phyloP scores from a whole-genome alignment of 1,284 basidiomycete genomes.

The Trametes pubescens region DNA sequence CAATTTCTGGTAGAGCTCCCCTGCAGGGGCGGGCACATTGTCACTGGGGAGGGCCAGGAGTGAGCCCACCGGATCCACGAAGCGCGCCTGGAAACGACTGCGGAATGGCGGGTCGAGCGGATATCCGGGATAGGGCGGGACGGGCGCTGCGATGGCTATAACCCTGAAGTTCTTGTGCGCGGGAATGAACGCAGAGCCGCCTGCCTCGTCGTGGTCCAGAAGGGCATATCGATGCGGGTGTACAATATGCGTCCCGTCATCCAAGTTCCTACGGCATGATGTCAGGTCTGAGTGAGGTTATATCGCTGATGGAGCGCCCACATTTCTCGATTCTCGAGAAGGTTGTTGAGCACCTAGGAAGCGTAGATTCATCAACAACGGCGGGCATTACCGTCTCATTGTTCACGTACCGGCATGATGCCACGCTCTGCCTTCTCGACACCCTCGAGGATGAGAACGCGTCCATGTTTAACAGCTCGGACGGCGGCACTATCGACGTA shows the following conservation, averaged over 20 bases:
- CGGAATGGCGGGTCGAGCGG: constrained; percentile 74
- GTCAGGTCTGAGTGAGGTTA: not conserved
- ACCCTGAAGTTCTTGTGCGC: constrained; percentile 71
- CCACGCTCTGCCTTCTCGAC: constrained; percentile 76
- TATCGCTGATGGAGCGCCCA: not conserved
- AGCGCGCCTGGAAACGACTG: constrained; percentile 73
- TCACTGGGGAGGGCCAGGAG: constrained; percentile 52
- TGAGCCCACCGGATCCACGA: constrained; percentile 66
- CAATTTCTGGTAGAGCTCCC: constrained; percentile 51
- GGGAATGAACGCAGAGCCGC: constrained; percentile 55
- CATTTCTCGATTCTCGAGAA: constrained; percentile 36
- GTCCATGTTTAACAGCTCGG: constrained; percentile 68
- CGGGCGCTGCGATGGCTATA: constrained; percentile 70
- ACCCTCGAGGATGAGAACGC: constrained; percentile 71
- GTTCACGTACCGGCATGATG: constrained; percentile 48
- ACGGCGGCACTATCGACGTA: constrained; percentile 74
- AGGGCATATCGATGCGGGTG: constrained; percentile 65
- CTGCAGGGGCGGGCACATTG: constrained; percentile 11
- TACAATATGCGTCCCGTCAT: constrained; percentile 77
- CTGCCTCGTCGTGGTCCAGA: constrained; percentile 46
- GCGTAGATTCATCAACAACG: not conserved
- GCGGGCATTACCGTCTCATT: not conserved
- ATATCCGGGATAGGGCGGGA: constrained; percentile 71
- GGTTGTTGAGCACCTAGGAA: constrained; percentile 64
- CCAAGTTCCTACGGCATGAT: constrained; percentile 58